phyloP scores from a whole-genome alignment of 345 rosid species.

The Salix udensis region DNA sequence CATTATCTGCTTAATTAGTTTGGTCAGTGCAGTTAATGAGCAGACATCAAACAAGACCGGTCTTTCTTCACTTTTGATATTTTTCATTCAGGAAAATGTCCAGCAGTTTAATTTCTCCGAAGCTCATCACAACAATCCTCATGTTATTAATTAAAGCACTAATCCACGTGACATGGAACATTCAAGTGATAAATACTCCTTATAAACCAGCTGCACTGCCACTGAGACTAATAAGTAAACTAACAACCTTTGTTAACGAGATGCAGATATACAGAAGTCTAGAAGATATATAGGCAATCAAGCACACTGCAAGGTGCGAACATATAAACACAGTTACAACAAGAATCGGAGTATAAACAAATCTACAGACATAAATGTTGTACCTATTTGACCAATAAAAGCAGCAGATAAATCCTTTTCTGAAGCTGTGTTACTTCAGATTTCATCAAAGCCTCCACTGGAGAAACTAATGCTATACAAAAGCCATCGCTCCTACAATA shows the following conservation, averaged over 20 bases:
- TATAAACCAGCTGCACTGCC: not conserved
- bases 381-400: conserved; percentile 17
- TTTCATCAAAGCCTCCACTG: conserved; percentile 15
- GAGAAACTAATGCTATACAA: conserved; percentile 24
- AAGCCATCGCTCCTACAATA: conserved; percentile 11
- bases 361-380: conserved; percentile 20
- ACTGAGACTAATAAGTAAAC: not conserved
- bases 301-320: conserved; percentile 6
- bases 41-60: not conserved
- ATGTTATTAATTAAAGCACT: not conserved
- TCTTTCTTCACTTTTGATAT: not conserved
- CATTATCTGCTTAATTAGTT: not conserved
- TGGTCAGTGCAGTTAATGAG: not conserved
- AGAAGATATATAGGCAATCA: conserved; percentile 12
- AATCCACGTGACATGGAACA: not conserved
- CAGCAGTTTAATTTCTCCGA: not conserved
- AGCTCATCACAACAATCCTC: not conserved
- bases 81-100: not conserved
- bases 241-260: conserved; percentile 6
- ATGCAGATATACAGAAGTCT: conserved; percentile 24
- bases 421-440: not conserved
- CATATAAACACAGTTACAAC: conserved; percentile 26
- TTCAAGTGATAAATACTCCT: not conserved
- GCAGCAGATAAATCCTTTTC: conserved; percentile 13
- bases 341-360: conserved; percentile 22